Evolutionary conservation across 2,329 filamentous ascomycete species (phyloP), one percentile per base, ranked within the genome.

Genomic region (Arthrocladium fulminans): DNA sequence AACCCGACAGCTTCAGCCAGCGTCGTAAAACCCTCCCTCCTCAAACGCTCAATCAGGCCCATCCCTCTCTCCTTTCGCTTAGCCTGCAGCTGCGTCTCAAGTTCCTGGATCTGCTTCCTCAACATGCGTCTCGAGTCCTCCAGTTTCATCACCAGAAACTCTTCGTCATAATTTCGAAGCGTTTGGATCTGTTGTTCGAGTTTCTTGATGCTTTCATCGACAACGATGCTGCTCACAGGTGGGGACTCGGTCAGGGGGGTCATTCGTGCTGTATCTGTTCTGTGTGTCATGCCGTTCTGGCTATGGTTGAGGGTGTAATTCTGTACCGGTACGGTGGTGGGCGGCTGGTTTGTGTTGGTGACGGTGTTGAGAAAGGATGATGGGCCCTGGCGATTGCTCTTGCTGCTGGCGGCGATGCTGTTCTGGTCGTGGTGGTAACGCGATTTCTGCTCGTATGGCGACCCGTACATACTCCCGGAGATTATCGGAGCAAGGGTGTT

Each of bases 81-180:
- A 10, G 48, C 39, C 10, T 50, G 52, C 39, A 57, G 46, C 43
- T 54, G 49, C 23, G 23, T 47, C 27, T 58, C 56, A n/a, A 57
- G 27, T n/a, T 57, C 56, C 8, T 46, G 45, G 45, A 58, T 32
- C 37, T 58, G 43, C 6, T 39, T 50, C 17, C 51, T 48, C 6
- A 58, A 47, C 50, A 54, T 53, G 27, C 52, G 54, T 24, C 56
- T 40, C 25, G 53, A 56, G 39, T 58, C 56, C 8, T 57, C 56
- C 3, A 58, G 46, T 23, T 56, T 50, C 49, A 58, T 41, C 3
- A 51, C 53, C 23, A 54, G 50, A 43, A 58, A 58, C 30, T 58
- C 56, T 27, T 54, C 53, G 38, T 58, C 56, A 32, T 57, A 58
- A 37, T 52, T 56, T 29, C 48, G 52, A 20, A 58, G 46, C 25